phyloP scores from a whole-genome alignment of 495 filamentous ascomycete genomes.

The Xylaria telfairii region DNA sequence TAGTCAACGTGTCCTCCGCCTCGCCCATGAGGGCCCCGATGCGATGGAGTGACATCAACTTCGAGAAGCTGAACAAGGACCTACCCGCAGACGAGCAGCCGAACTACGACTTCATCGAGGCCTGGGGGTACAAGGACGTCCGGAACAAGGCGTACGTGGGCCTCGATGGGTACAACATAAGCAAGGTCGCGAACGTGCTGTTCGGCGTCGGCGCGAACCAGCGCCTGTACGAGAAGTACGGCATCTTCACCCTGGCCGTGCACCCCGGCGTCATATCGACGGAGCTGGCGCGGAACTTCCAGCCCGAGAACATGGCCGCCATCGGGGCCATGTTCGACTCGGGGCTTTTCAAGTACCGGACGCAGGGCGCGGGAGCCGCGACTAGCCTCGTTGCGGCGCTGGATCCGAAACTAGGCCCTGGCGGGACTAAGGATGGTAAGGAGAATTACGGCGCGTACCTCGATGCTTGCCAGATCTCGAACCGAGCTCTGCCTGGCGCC shows the following conservation, averaged over 20 bases:
- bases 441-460: constrained; percentile 51
- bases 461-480: constrained; percentile 48
- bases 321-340: constrained; percentile 3
- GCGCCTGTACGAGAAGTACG: constrained; percentile 42
- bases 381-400: constrained; percentile 54
- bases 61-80: constrained; percentile 47
- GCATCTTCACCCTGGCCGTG: constrained; percentile 43
- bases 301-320: constrained; percentile 24
- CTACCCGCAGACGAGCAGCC: constrained; percentile 49
- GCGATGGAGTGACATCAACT: constrained; percentile 54
- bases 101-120: constrained; percentile 31
- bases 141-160: constrained; percentile 47
- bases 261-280: constrained; percentile 52
- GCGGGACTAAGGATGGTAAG: constrained; percentile 35
- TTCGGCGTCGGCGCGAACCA: constrained; percentile 49
- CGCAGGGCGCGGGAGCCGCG: constrained; percentile 45
- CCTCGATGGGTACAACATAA: constrained; percentile 54
- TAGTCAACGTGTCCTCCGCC: constrained; percentile 53
- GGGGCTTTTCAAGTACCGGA: constrained; percentile 32
- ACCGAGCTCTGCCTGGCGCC: constrained; percentile 33
- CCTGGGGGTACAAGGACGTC: constrained; percentile 41
- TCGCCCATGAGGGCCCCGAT: constrained; percentile 38
- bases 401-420: constrained; percentile 47
- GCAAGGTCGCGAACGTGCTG: constrained; percentile 60
- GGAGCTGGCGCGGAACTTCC: constrained; percentile 38